Base-by-base conservation (phyloP, 2,329 filamentous ascomycete species). In the Monosporascus cannonballus region DNA sequence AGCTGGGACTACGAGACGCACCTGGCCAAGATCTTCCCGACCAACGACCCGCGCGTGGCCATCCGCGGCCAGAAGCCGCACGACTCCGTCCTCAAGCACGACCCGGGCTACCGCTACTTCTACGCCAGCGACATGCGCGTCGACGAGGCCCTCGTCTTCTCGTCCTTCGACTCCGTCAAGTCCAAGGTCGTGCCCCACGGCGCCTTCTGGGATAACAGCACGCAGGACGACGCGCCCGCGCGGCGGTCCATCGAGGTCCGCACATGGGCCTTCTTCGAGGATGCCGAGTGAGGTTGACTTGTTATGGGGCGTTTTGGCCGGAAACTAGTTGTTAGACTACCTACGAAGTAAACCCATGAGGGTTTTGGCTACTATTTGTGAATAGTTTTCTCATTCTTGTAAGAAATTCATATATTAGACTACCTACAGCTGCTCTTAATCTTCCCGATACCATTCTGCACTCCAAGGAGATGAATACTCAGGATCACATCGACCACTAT, bases 181-280 rank as follows among this genome's bases (percentile, higher is more conserved):
- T 55, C 50, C 25, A 64, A 64, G 57, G 61, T 64, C 25, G 57
- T 45, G 27, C 62, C 63, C n/a, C 63, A 65, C 47, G 62, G 63
- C 14, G 63, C 63, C 6, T 65, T 65, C 55, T 65, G 63, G 63
- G 63, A 65, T 39, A 53, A 64, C 18, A 57, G 60, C 9, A 64
- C 60, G 50, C 51, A 54, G 24, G 53, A 56, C 2, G 56, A 64
- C 42, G 62, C 63, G 42, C 63, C 62, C 17, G 59, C 54, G 25
- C 60, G 63, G 30, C 59, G 62, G 41, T 65, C 62, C 18, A 64
- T 65, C 48, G 63, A 65, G 52, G 63, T 62, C 39, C 63, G 63
- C 51, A 61, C 56, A 47, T 65, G 63, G 63, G 62, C 63, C 27
- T 61, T 64, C 44, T 64, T 64, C 47, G 60, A 64, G 37, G 42